A percentile compares a stretch with the other conserved stretches of the same genome.
Conservation (phyloP, 257 asterid genomes). For the Verbena officinalis region DNA sequence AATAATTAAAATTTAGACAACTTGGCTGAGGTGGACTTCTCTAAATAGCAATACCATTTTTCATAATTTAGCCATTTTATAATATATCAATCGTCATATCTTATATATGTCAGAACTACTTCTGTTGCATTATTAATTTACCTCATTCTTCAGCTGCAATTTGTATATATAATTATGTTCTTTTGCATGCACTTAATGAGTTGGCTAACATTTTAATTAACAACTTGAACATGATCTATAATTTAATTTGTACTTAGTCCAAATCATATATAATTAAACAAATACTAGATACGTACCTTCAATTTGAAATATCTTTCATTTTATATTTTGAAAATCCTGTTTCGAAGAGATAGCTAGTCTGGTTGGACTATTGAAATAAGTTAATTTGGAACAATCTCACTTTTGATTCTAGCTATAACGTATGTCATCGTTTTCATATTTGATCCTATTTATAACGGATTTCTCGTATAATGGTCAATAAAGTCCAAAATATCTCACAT, state of each 20-base stretch:
- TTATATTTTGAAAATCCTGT: not conserved
- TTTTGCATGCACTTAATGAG: slow-evolving; percentile 6
- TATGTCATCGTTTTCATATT: too few species aligned
- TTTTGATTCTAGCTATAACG: too few species aligned
- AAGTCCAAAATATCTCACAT: too few species aligned
- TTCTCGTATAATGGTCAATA: too few species aligned
- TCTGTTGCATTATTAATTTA: not conserved
- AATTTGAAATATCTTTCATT: not conserved
- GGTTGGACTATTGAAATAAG: too few species aligned
- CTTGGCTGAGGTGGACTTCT: slow-evolving; percentile 6
- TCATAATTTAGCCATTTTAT: slow-evolving; percentile 2
- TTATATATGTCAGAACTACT: not conserved
- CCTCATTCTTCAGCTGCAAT: not conserved
- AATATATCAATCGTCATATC: slow-evolving; percentile 10
- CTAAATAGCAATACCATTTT: not conserved
- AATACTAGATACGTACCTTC: not conserved
- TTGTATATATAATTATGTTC: not conserved
- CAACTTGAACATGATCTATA: not conserved
- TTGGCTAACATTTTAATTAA: not conserved
- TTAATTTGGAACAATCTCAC: too few species aligned
- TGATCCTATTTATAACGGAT: too few species aligned
- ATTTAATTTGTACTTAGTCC: not conserved
- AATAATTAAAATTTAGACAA: not conserved
- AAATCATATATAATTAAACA: not conserved
- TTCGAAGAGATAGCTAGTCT: too few species aligned